Conservation (phyloP, 2,329 filamentous ascomycete species). For the Aspergillus aculeatus region DNA sequence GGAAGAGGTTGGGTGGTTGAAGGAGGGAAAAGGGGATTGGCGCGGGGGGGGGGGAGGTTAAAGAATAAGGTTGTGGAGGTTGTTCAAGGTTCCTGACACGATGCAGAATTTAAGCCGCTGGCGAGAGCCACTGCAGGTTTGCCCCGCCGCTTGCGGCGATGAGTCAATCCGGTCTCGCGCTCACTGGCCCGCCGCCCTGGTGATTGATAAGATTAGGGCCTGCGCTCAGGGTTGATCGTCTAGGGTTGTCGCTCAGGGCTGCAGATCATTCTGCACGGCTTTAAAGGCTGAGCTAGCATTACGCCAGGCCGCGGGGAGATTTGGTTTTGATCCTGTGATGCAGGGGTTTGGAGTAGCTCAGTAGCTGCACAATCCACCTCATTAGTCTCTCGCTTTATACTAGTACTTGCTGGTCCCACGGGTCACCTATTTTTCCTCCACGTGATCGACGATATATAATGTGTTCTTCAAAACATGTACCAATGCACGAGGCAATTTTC, state of each 20-base stretch:
- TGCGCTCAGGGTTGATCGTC: slow-evolving; percentile 6
- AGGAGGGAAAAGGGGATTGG: slow-evolving; percentile 2
- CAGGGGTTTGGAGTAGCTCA: no score
- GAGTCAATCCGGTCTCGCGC: slow-evolving; percentile 2
- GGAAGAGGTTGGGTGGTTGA: background rate
- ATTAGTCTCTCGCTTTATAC: no score
- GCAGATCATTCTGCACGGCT: background rate
- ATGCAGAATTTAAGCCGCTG: slow-evolving; percentile 3
- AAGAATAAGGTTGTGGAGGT: background rate
- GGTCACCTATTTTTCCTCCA: no score
- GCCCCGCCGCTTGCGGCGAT: slow-evolving; percentile 1
- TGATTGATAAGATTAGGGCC: slow-evolving; percentile 19
- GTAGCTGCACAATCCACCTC: no score
- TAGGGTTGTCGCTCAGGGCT: background rate
- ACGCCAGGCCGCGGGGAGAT: no score
- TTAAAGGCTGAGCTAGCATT: background rate
- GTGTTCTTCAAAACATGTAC: no score
- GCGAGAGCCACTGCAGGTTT: background rate
- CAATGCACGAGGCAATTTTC: no score
- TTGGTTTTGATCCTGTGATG: no score
- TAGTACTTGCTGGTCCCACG: no score
- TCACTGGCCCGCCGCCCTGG: slow-evolving; percentile 14
- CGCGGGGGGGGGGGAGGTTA: background rate
- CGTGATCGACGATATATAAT: no score
- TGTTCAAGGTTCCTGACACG: background rate